Conservation (phyloP, 371 early-diverging fungal genomes). For the Paraphysoderma sedebokerense region DNA sequence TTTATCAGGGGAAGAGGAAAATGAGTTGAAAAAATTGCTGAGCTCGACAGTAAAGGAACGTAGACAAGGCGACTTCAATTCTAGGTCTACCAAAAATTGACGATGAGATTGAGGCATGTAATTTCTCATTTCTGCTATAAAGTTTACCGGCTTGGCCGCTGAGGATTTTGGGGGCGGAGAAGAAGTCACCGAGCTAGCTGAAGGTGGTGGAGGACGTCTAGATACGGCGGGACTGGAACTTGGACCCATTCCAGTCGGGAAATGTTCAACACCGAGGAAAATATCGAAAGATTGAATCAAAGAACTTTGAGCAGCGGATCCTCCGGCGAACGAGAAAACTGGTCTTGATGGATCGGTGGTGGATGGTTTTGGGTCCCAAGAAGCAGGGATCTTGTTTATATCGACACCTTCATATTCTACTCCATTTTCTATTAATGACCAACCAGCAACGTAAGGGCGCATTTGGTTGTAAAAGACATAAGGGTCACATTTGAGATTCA, state of each 20-base stretch:
- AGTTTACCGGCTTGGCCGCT: too few relatives aligned
- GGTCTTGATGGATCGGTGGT: constrained; percentile 1
- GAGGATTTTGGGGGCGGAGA: too few relatives aligned
- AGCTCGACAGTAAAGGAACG: constrained; percentile 7
- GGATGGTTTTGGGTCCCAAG: constrained; percentile 32
- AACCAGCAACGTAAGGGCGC: constrained; percentile 80
- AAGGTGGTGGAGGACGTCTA: constrained; percentile 5
- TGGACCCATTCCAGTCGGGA: constrained; percentile 43
- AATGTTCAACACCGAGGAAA: constrained; percentile 77
- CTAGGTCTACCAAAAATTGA: constrained; percentile 63
- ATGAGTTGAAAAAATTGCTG: constrained; percentile 26
- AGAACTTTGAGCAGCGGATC: constrained; percentile 88
- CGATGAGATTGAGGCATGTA: constrained; percentile 84
- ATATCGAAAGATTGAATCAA: constrained; percentile 84
- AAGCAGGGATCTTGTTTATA: constrained; percentile 45
- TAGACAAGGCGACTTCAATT: constrained; percentile 19
- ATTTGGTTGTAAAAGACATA: constrained; percentile 88
- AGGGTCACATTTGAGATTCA: constrained; percentile 89
- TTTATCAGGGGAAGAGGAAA: too few relatives aligned
- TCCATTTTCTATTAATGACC: constrained; percentile 81
- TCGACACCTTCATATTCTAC: constrained; percentile 83
- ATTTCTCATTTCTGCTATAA: constrained; percentile 85
- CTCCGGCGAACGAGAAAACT: constrained; percentile 55
- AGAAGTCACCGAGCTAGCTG: constrained; percentile 22
- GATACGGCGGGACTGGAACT: constrained; percentile 12